Evolutionary conservation across 2,329 filamentous ascomycete species (phyloP), one percentile per base, ranked within the genome.

Genomic region (Clarireedia homoeocarpa): DNA sequence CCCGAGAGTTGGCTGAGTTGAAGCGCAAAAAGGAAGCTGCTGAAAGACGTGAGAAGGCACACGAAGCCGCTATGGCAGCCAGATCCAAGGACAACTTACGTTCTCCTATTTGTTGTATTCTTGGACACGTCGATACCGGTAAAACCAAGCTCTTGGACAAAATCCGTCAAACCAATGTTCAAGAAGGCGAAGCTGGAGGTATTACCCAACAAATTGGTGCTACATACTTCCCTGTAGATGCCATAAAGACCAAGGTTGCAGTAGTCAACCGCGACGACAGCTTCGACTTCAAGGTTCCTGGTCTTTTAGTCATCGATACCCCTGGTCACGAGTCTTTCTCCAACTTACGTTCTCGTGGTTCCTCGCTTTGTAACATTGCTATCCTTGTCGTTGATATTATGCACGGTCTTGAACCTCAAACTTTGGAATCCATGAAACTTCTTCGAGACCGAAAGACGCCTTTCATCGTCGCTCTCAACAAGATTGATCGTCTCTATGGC

Each of bases 271-370:
- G 83, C 68, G 91, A 99, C 69, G 85, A 86, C 67, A 80, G 80
- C 55, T 96, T 99, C 71, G 89, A 96, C 60, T 95, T 96, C 82
- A 99, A 96, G 77, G 89, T 99, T 23, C 95, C 94, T 46, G 94
- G 94, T 81, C 83, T 99, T 55, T 77, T 99, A 63, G 85, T 99
- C 68, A 99, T 99, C 69, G 94, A 99, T 75, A 99, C 94, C 0
- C 95, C 94, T 68, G 94, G 94, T 77, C 94, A 99, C 91, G 94
- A 99, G 83, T 99, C 94, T 68, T 99, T 99, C 83, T 96, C 92
- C 61, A 99, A 99, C 75, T 76, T 99, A 63, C 88, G 95, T 69
- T 96, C 92, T 64, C 85, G 95, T 75, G 94, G 94, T 75, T 97
- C 94, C 42, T 97, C 91, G 14, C 88, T 99, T 58, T 99, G 95